Percentiles rank a stretch among this genome's conserved stretches.
phyloP scores from a whole-genome alignment of 306 rosid species.

The Cicer pinnatifidum region DNA sequence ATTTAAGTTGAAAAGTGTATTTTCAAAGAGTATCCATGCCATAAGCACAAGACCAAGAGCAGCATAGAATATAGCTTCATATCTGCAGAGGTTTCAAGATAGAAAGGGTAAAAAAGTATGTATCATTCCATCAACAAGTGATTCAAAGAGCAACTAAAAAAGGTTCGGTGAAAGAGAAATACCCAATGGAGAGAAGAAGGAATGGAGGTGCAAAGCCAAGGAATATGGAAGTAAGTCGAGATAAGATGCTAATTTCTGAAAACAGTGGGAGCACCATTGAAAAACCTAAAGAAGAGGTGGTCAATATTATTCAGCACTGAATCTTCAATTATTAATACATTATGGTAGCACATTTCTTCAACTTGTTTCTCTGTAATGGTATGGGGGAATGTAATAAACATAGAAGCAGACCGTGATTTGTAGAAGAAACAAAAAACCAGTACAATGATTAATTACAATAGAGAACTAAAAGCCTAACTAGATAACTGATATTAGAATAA shows the following conservation, averaged over 20 bases:
- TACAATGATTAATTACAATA: not conserved
- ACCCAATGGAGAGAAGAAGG: constrained; percentile 96
- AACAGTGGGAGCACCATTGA: constrained; percentile 81
- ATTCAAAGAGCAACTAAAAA: constrained; percentile 26
- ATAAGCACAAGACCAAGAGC: constrained; percentile 79
- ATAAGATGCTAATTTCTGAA: constrained; percentile 74
- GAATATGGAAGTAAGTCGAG: constrained; percentile 82
- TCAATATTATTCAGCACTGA: constrained; percentile 37
- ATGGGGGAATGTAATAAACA: too few relatives aligned
- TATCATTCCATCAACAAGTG: constrained; percentile 12
- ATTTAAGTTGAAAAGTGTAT: constrained; percentile 65
- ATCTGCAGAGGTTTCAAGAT: constrained; percentile 59
- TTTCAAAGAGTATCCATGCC: constrained; percentile 93
- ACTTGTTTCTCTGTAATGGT: too few relatives aligned
- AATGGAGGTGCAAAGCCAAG: constrained; percentile 91
- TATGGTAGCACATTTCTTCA: not conserved
- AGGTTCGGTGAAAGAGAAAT: constrained; percentile 41
- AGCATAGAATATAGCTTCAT: constrained; percentile 85
- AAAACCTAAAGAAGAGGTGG: constrained; percentile 59
- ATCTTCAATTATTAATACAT: constrained; percentile 35
- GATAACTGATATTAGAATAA: not conserved
- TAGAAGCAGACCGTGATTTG: too few relatives aligned
- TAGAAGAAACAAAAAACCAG: too few relatives aligned
- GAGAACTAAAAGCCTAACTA: not conserved
- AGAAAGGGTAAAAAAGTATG: not conserved